phyloP scores from a whole-genome alignment of 352 stramenopile species.

The Globisporangium alternatum region DNA sequence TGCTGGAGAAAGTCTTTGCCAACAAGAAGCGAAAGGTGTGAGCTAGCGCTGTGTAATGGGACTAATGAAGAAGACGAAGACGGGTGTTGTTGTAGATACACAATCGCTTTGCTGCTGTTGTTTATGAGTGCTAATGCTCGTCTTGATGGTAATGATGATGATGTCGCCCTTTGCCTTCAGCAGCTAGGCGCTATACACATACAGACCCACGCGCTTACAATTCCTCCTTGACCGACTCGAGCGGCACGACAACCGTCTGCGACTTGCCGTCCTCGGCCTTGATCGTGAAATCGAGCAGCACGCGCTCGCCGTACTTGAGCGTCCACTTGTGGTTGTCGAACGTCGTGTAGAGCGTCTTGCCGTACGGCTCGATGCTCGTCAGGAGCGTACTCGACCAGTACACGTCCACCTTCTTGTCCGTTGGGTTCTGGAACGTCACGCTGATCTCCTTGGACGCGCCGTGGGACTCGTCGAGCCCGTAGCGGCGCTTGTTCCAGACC shows the following conservation, averaged over 20 bases:
- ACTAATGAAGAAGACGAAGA: not conserved
- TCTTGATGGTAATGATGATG: not conserved
- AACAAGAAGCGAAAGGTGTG: slow-evolving; percentile 59
- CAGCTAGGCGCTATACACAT: slow-evolving; percentile 9
- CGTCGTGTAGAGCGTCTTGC: slow-evolving; percentile 53
- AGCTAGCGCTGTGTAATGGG: not conserved
- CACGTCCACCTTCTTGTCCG: slow-evolving; percentile 38
- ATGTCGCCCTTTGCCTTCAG: not conserved
- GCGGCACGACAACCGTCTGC: slow-evolving; percentile 47
- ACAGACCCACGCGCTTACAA: slow-evolving; percentile 24
- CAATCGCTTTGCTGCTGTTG: not conserved
- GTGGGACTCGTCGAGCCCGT: slow-evolving; percentile 41
- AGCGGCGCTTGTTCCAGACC: slow-evolving; percentile 94
- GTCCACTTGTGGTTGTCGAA: slow-evolving; percentile 70
- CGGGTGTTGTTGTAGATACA: not conserved
- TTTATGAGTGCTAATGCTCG: not conserved
- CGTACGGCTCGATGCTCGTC: slow-evolving; percentile 47
- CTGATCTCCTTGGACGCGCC: slow-evolving; percentile 36
- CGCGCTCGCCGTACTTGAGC: slow-evolving; percentile 46
- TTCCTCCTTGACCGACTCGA: slow-evolving; percentile 45
- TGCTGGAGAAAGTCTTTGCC: slow-evolving; percentile 73
- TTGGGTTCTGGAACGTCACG: slow-evolving; percentile 73
- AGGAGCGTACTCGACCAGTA: slow-evolving; percentile 76
- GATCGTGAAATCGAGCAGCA: slow-evolving; percentile 56
- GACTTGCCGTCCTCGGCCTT: slow-evolving; percentile 39